These are phyloP conservation scores for Endocalyx cinctus DNA, from an alignment of 2,329 filamentous ascomycete species.

Conservation along the genomic window DNA sequence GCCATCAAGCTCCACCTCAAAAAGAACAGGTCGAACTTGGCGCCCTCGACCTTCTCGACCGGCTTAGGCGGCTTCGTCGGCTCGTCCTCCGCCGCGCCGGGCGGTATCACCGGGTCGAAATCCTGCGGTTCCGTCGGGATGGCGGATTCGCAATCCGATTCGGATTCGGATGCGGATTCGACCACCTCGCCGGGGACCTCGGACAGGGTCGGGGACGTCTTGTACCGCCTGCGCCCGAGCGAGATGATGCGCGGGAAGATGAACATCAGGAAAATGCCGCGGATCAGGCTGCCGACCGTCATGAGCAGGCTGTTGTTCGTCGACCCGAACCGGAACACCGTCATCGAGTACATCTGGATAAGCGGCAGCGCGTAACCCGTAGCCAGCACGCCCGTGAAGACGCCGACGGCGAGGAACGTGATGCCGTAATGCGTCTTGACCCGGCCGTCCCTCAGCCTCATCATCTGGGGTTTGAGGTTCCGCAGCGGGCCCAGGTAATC, in stretches of 20 bases:
- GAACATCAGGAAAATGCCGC: slow-evolving; percentile 21
- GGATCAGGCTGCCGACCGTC: slow-evolving; percentile 12
- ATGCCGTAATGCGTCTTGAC: slow-evolving; percentile 14
- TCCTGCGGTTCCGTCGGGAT: slow-evolving; percentile 15
- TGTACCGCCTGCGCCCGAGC: slow-evolving; percentile 13
- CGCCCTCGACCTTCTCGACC: slow-evolving; percentile 12
- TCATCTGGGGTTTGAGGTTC: slow-evolving; percentile 13
- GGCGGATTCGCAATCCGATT: slow-evolving; percentile 7
- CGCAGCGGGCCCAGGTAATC: slow-evolving; percentile 12
- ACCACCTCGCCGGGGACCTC: neutral
- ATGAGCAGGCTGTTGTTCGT: slow-evolving; percentile 19
- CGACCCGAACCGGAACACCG: slow-evolving; percentile 14
- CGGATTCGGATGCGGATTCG: slow-evolving; percentile 1
- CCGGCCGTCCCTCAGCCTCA: slow-evolving; percentile 13
- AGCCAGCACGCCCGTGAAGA: slow-evolving; percentile 18
- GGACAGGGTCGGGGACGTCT: slow-evolving; percentile 2
- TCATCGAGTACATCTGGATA: slow-evolving; percentile 22
- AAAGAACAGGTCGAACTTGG: slow-evolving; percentile 20
- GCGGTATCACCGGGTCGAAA: slow-evolving; percentile 11
- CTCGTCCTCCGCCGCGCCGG: slow-evolving; percentile 10
- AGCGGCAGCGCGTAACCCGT: slow-evolving; percentile 18
- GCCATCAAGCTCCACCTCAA: slow-evolving; percentile 18
- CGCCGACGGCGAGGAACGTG: slow-evolving; percentile 15
- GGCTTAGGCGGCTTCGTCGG: slow-evolving; percentile 13
- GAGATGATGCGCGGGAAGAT: slow-evolving; percentile 21